Evolutionary conservation across 345 rosid genomes (phyloP).

Genomic region (Gossypium rotundifolium): DNA sequence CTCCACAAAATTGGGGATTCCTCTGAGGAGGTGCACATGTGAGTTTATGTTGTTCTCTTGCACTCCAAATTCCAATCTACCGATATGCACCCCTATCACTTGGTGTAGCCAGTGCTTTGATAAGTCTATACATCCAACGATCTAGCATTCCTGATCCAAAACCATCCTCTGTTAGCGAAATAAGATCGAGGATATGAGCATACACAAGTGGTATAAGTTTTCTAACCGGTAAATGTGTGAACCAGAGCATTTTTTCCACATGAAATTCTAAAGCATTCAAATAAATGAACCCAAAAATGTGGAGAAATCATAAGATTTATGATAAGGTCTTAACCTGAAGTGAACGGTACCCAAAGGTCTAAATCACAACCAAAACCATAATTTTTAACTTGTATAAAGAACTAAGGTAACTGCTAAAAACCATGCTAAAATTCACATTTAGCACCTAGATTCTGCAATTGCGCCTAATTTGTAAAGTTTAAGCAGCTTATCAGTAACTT

Average conservation of each 20-base stretch:
- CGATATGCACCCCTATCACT: conserved; percentile 19
- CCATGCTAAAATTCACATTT: not conserved
- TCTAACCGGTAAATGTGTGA: not conserved
- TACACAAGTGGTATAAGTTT: not conserved
- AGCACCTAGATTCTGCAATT: not conserved
- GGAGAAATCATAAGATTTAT: not conserved
- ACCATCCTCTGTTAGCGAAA: not conserved
- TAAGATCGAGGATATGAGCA: not conserved
- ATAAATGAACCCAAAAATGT: not conserved
- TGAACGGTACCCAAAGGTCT: not conserved
- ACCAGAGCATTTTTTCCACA: not conserved
- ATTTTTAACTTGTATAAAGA: not conserved
- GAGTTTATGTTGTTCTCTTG: not conserved
- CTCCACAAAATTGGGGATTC: not conserved
- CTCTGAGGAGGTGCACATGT: not conserved
- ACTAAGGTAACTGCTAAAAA: not conserved
- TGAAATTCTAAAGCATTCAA: not conserved
- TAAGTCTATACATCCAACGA: conserved; percentile 89
- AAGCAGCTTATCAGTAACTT: not conserved
- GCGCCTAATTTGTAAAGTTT: not conserved
- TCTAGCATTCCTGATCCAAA: conserved; percentile 76
- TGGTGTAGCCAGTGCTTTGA: conserved; percentile 60
- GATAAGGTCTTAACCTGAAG: not conserved
- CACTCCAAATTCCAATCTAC: conserved; percentile 12
- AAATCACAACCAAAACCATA: not conserved